Conservation (phyloP, 805 yeast genomes). For the Hanseniaspora pseudoguilliermondii region DNA sequence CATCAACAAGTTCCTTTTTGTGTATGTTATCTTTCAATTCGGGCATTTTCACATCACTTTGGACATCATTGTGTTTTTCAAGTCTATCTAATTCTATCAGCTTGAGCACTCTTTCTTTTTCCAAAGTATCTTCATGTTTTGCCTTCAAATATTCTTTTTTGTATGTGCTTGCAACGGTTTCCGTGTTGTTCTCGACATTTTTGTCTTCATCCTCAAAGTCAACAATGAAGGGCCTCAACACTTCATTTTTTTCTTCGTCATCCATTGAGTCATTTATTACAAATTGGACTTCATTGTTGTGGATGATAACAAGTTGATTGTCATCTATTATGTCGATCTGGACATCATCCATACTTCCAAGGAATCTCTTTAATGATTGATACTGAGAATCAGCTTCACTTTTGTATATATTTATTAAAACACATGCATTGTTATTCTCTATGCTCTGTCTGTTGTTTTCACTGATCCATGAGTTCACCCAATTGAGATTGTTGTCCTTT, state of each 20-base stretch:
- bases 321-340: background rate
- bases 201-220: background rate
- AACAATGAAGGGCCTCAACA: background rate
- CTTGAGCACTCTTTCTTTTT: slow-evolving; percentile 16
- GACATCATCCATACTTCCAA: background rate
- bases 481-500: background rate
- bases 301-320: background rate
- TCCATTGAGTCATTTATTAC: background rate
- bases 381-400: background rate
- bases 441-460: background rate
- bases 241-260: background rate
- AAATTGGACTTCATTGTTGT: background rate
- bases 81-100: slow-evolving; percentile 11
- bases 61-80: background rate
- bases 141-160: slow-evolving; percentile 15
- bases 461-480: slow-evolving; percentile 4
- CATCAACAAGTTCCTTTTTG: background rate
- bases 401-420: background rate
- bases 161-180: slow-evolving; percentile 14
- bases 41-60: background rate
- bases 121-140: slow-evolving; percentile 16
- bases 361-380: background rate
- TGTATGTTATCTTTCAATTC: slow-evolving; percentile 12
- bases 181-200: background rate
- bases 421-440: background rate